These are phyloP conservation scores for Coemansia sp. DNA, from an alignment of 192 early-diverging fungal genomes.

Conservation along the genomic window DNA sequence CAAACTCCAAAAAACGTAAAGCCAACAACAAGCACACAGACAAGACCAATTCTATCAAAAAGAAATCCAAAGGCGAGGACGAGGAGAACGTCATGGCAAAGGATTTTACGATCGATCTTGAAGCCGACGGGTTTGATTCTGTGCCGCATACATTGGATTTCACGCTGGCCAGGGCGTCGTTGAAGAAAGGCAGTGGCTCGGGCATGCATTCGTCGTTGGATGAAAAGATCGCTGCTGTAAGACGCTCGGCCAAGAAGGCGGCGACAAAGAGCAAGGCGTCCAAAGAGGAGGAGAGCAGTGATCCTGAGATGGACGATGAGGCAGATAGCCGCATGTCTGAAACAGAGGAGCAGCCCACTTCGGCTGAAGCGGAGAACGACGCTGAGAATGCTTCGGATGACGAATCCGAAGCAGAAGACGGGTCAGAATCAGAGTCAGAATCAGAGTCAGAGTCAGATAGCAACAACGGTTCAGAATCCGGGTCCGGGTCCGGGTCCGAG, in stretches of 20 bases:
- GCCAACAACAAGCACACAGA: slow-evolving; percentile 19
- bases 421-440: background rate
- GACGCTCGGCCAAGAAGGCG: slow-evolving; percentile 20
- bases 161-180: slow-evolving; percentile 70
- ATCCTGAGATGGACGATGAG: slow-evolving; percentile 11
- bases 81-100: slow-evolving; percentile 63
- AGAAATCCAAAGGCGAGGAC: slow-evolving; percentile 8
- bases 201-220: slow-evolving; percentile 39
- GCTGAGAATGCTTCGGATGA: slow-evolving; percentile 30
- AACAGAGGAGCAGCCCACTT: background rate
- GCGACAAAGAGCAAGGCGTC: slow-evolving; percentile 49
- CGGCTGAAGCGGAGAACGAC: slow-evolving; percentile 10
- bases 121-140: slow-evolving; percentile 64
- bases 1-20: slow-evolving; percentile 16
- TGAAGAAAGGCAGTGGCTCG: slow-evolving; percentile 59
- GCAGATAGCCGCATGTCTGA: background rate
- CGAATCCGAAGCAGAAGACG: slow-evolving; percentile 15
- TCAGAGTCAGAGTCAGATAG: too few relatives aligned
- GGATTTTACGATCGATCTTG: slow-evolving; percentile 78
- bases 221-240: slow-evolving; percentile 47
- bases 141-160: slow-evolving; percentile 81
- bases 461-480: slow-evolving; percentile 16
- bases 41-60: slow-evolving; percentile 33
- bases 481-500: too few relatives aligned
- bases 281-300: slow-evolving; percentile 22